Conservation (phyloP, 768 basidiomycete genomes). For the Boletus fagicola region DNA sequence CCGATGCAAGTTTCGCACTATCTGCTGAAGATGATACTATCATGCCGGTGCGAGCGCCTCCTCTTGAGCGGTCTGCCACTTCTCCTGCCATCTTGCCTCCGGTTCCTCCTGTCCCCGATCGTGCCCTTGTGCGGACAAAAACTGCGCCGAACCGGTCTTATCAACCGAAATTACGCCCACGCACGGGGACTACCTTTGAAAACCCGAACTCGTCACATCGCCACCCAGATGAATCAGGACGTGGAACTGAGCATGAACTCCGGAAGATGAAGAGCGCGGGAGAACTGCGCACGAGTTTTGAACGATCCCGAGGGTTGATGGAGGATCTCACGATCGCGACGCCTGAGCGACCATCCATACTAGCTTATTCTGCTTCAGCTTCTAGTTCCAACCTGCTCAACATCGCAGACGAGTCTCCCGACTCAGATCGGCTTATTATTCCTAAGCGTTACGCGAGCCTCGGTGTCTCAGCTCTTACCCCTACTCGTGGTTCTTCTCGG, state of each 20-base stretch:
- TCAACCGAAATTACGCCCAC: slow-evolving; percentile 44
- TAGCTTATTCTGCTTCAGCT: slow-evolving; percentile 57
- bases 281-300: slow-evolving; percentile 53
- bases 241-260: slow-evolving; percentile 55
- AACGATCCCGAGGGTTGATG: slow-evolving; percentile 25
- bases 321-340: slow-evolving; percentile 33
- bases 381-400: slow-evolving; percentile 67
- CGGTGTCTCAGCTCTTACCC: slow-evolving; percentile 44
- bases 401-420: slow-evolving; percentile 31
- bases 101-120: slow-evolving; percentile 27
- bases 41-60: slow-evolving; percentile 57
- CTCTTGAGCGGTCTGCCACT: slow-evolving; percentile 51
- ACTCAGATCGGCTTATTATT: slow-evolving; percentile 36
- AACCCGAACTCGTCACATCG: slow-evolving; percentile 21
- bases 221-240: slow-evolving; percentile 40
- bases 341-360: slow-evolving; percentile 41
- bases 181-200: slow-evolving; percentile 28
- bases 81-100: slow-evolving; percentile 41
- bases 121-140: slow-evolving; percentile 64
- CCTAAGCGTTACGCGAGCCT: slow-evolving; percentile 68
- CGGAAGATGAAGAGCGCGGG: slow-evolving; percentile 88
- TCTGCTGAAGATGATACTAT: slow-evolving; percentile 70
- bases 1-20: slow-evolving; percentile 27
- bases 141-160: slow-evolving; percentile 66
- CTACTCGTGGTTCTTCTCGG: slow-evolving; percentile 36